Percentiles rank a stretch among this genome's conserved stretches.
phyloP scores from a whole-genome alignment of 2,329 filamentous ascomycete genomes.

The Colletotrichum godetiae region DNA sequence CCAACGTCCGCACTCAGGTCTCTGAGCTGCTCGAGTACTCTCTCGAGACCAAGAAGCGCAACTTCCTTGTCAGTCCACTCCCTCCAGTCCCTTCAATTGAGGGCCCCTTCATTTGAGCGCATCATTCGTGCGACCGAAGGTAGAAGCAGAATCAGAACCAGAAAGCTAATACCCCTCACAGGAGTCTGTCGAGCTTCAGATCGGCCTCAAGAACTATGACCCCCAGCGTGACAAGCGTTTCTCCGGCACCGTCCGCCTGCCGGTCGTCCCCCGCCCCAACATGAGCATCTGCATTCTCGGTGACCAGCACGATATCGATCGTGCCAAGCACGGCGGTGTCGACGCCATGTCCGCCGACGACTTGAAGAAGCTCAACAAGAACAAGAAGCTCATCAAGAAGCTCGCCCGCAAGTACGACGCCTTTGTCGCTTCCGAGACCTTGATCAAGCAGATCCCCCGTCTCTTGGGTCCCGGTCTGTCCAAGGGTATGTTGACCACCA shows the following conservation, averaged over 20 bases:
- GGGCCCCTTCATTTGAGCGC: not conserved
- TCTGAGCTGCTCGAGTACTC: slow-evolving; percentile 95
- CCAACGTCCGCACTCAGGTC: slow-evolving; percentile 96
- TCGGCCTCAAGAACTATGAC: slow-evolving; percentile 99
- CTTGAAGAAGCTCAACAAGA: slow-evolving; percentile 99
- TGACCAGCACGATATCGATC: slow-evolving; percentile 97
- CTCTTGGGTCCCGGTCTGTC: slow-evolving; percentile 98
- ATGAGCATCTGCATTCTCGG: slow-evolving; percentile 85
- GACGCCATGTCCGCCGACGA: slow-evolving; percentile 99
- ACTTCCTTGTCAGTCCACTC: slow-evolving; percentile 76
- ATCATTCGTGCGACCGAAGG: not conserved
- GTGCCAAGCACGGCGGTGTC: slow-evolving; percentile 98
- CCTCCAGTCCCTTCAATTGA: too few relatives aligned
- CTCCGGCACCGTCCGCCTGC: slow-evolving; percentile 98
- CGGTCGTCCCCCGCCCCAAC: slow-evolving; percentile 88
- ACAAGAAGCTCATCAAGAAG: slow-evolving; percentile 99
- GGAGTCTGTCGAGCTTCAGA: slow-evolving; percentile 88
- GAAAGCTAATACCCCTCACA: slow-evolving; percentile 13
- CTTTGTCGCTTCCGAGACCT: slow-evolving; percentile 94
- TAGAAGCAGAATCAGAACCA: not conserved
- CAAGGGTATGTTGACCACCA: slow-evolving; percentile 76
- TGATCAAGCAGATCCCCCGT: slow-evolving; percentile 99
- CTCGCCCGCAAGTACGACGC: slow-evolving; percentile 99
- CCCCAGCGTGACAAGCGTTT: slow-evolving; percentile 99
- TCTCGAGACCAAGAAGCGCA: slow-evolving; percentile 94